These are phyloP conservation scores for Suillus cothurnatus DNA, from an alignment of 768 basidiomycete genomes.

Conservation along the genomic window DNA sequence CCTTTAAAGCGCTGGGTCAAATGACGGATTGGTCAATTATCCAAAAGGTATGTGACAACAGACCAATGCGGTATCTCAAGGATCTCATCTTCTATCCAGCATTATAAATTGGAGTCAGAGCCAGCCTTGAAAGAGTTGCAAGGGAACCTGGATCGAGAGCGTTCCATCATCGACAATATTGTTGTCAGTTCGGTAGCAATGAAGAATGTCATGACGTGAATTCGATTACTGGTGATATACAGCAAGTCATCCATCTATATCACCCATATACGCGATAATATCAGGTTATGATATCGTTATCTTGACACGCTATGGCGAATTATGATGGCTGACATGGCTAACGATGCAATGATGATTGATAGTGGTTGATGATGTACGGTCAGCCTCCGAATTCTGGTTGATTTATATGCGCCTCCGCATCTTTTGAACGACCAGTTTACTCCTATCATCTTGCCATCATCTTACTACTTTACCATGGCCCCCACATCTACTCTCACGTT, in stretches of 20 bases:
- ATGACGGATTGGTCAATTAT: constrained; percentile 74
- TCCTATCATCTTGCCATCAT: background rate
- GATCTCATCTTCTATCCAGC: constrained; percentile 38
- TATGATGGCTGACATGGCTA: no score
- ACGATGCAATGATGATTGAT: background rate
- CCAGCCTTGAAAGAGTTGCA: constrained; percentile 38
- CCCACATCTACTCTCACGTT: background rate
- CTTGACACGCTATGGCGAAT: background rate
- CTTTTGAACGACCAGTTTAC: background rate
- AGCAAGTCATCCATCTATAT: constrained; percentile 1
- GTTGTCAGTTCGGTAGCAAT: constrained; percentile 80
- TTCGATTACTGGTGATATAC: background rate
- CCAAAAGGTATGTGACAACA: constrained; percentile 59
- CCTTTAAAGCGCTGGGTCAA: constrained; percentile 44
- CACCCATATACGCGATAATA: background rate
- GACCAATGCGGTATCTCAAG: no score
- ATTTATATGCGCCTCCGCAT: background rate
- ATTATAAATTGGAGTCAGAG: constrained; percentile 71
- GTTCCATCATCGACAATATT: constrained; percentile 56
- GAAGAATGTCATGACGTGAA: constrained; percentile 59
- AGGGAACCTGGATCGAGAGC: constrained; percentile 39
- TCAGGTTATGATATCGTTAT: background rate
- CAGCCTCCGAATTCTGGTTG: background rate
- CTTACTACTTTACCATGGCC: background rate
- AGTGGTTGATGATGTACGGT: background rate